Conservation (phyloP, 2,329 filamentous ascomycete species). For the Zalaria obscura region DNA sequence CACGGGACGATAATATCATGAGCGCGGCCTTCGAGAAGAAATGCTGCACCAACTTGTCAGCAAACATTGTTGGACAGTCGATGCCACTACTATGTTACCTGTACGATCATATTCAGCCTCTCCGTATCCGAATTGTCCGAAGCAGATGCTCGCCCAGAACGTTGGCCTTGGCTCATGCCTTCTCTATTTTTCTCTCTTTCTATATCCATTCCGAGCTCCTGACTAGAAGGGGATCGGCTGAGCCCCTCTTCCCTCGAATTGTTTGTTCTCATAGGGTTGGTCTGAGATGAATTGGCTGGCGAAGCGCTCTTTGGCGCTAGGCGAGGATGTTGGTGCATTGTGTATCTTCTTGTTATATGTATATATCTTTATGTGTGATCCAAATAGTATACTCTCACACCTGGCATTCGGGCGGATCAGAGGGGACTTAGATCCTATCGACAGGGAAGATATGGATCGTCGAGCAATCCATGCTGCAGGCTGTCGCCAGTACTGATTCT, state of each 20-base stretch:
- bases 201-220: slow-evolving; percentile 6
- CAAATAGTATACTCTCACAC: background rate
- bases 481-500: background rate
- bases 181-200: slow-evolving; percentile 22
- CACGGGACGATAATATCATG: slow-evolving; percentile 67
- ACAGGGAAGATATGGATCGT: background rate
- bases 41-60: slow-evolving; percentile 43
- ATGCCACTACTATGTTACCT: slow-evolving; percentile 37
- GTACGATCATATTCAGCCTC: slow-evolving; percentile 88
- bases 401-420: background rate
- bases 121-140: slow-evolving; percentile 51
- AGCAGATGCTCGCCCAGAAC: slow-evolving; percentile 12
- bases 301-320: slow-evolving; percentile 59
- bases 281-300: slow-evolving; percentile 56
- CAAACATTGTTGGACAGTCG: slow-evolving; percentile 2
- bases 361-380: slow-evolving; percentile 1
- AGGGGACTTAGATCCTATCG: background rate
- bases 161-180: slow-evolving; percentile 10
- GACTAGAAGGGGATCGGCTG: slow-evolving; percentile 37
- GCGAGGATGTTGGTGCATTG: slow-evolving; percentile 84
- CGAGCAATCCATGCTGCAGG: slow-evolving; percentile 2
- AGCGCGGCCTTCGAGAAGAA: slow-evolving; percentile 81
- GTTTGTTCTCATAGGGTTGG: slow-evolving; percentile 56
- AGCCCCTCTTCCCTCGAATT: slow-evolving; percentile 52
- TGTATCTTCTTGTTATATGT: background rate